A percentile compares a stretch with the other conserved stretches of the same genome.
These are phyloP conservation scores for Starmera pachycereana DNA, from an alignment of 805 yeast genomes.

Conservation along the genomic window DNA sequence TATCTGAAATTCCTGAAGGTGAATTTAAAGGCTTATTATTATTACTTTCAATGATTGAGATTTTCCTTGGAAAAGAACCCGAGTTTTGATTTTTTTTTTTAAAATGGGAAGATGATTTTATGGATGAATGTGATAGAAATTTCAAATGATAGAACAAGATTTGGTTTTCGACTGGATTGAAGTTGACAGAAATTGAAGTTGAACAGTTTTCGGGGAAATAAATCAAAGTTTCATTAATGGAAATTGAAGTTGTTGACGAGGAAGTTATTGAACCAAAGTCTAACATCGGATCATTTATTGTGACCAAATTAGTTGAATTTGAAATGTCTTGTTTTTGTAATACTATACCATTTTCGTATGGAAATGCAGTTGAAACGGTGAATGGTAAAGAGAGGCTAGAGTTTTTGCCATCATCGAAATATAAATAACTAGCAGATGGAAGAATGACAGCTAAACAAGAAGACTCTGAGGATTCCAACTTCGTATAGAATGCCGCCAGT, in stretches of 20 bases:
- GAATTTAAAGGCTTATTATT: too few species aligned
- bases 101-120: too few species aligned
- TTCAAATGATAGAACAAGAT: background rate
- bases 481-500: background rate
- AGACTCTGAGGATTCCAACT: background rate
- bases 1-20: too few species aligned
- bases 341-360: background rate
- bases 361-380: background rate
- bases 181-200: background rate
- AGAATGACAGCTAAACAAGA: background rate
- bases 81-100: too few species aligned
- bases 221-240: background rate
- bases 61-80: too few species aligned
- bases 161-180: background rate
- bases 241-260: background rate
- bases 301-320: background rate
- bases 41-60: too few species aligned
- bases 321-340: background rate
- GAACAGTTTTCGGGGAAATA: background rate
- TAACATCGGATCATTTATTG: background rate
- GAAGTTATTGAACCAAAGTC: background rate
- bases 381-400: background rate
- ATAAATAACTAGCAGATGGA: background rate
- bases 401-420: background rate
- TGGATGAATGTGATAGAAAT: background rate